Percentiles rank a stretch among this genome's conserved stretches.
phyloP scores from a whole-genome alignment of 129 eudicot species.

The Silybum marianum region DNA sequence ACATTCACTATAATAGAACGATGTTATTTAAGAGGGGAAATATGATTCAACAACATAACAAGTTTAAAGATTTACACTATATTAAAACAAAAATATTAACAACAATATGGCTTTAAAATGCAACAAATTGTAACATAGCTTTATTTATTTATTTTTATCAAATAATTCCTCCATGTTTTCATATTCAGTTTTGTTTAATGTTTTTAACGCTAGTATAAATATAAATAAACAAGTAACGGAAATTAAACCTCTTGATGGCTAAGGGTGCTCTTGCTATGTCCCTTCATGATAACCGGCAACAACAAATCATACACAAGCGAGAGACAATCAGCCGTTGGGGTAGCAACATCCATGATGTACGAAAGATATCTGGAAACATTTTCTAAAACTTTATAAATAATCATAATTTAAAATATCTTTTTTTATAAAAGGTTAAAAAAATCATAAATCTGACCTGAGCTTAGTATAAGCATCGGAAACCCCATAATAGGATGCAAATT shows the following conservation, averaged over 20 bases:
- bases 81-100: not conserved
- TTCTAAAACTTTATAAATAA: not conserved
- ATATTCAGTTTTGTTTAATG: not conserved
- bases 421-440: not conserved
- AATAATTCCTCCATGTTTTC: not conserved
- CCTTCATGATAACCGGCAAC: conserved; percentile 69
- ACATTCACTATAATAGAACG: conserved; percentile 7
- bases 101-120: not conserved
- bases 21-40: conserved; percentile 13
- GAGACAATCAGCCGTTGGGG: conserved; percentile 85
- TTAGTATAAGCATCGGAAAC: conserved; percentile 79
- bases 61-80: not conserved
- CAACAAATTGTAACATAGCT: not conserved
- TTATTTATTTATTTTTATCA: not conserved
- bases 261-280: conserved; percentile 51
- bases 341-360: conserved; percentile 88
- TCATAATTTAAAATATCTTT: conserved; percentile 33
- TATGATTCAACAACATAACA: not conserved
- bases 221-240: not conserved
- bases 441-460: conserved; percentile 44
- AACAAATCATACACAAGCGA: conserved; percentile 64
- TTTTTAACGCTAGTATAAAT: not conserved
- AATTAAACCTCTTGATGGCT: conserved; percentile 86
- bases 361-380: conserved; percentile 64
- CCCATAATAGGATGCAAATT: conserved; percentile 79